phyloP scores from a whole-genome alignment of 148 eudicot species.

The Rheum nobile region DNA sequence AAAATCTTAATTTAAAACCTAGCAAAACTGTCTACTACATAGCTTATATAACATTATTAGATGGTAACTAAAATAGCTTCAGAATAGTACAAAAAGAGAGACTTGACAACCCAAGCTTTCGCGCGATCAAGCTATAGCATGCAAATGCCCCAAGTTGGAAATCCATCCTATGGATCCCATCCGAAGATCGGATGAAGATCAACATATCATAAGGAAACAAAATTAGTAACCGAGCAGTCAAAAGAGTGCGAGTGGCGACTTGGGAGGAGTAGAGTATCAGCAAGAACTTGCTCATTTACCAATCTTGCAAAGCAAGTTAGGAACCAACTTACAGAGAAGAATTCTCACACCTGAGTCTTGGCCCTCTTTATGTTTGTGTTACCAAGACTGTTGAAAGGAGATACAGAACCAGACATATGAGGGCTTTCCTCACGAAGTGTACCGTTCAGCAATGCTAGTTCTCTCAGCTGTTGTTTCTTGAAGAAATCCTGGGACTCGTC shows the following conservation, averaged over 20 bases:
- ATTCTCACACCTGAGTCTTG: conserved; percentile 63
- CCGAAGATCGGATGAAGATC: conserved; percentile 1
- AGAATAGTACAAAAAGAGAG: background rate
- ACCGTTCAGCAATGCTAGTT: conserved; percentile 88
- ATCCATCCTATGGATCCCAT: too few relatives aligned
- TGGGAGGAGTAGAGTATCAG: background rate
- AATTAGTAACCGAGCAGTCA: background rate
- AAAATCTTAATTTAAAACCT: background rate
- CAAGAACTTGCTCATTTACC: background rate
- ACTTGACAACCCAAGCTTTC: background rate
- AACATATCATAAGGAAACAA: background rate
- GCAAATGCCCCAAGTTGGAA: background rate
- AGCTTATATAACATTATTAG: background rate
- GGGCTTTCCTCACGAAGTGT: conserved; percentile 79
- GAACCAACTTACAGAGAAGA: background rate
- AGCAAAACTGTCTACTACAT: conserved; percentile 1
- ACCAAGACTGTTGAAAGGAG: conserved; percentile 93
- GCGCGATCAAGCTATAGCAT: background rate
- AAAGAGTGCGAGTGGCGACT: background rate
- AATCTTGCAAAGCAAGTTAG: background rate
- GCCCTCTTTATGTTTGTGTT: conserved; percentile 63
- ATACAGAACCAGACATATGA: conserved; percentile 89
- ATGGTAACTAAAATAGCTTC: background rate
- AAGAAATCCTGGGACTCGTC: conserved; percentile 92
- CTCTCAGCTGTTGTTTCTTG: conserved; percentile 90